Conservation (phyloP, 148 eudicot species). For the Rhododendron vialii region DNA sequence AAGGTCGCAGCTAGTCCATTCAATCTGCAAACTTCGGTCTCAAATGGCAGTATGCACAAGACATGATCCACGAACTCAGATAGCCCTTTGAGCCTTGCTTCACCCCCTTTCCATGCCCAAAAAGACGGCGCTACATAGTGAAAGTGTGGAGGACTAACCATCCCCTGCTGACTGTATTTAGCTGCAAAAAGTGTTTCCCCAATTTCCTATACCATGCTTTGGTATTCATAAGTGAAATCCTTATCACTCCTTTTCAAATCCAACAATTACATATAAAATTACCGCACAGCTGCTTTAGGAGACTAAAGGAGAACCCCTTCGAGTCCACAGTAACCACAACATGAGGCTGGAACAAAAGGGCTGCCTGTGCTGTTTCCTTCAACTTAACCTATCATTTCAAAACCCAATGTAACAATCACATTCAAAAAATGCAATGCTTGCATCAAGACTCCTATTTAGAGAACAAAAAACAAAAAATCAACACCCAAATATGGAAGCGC, state of each 20-base stretch:
- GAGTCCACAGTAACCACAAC: conserved; percentile 87
- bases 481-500: not conserved
- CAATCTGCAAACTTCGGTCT: conserved; percentile 63
- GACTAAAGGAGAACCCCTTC: conserved; percentile 92
- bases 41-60: conserved; percentile 89
- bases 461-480: not conserved
- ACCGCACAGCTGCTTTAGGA: conserved; percentile 77
- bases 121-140: conserved; percentile 98
- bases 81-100: conserved; percentile 74
- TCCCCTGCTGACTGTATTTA: conserved; percentile 40
- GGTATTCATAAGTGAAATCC: conserved; percentile 17
- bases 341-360: conserved; percentile 69
- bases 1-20: conserved; percentile 81
- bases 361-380: conserved; percentile 71
- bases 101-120: conserved; percentile 99
- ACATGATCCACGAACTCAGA: conserved; percentile 77
- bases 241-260: conserved; percentile 5
- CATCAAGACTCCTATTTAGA: not conserved
- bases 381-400: conserved; percentile 52
- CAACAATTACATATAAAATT: conserved; percentile 14
- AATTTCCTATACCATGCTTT: conserved; percentile 35
- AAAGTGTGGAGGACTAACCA: conserved; percentile 60
- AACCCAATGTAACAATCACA: conserved; percentile 10
- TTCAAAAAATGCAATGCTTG: not conserved
- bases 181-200: conserved; percentile 62